A percentile compares a stretch with the other conserved stretches of the same genome.
These are phyloP conservation scores for Russula ochroleuca DNA, from an alignment of 768 basidiomycete genomes.

Conservation along the genomic window DNA sequence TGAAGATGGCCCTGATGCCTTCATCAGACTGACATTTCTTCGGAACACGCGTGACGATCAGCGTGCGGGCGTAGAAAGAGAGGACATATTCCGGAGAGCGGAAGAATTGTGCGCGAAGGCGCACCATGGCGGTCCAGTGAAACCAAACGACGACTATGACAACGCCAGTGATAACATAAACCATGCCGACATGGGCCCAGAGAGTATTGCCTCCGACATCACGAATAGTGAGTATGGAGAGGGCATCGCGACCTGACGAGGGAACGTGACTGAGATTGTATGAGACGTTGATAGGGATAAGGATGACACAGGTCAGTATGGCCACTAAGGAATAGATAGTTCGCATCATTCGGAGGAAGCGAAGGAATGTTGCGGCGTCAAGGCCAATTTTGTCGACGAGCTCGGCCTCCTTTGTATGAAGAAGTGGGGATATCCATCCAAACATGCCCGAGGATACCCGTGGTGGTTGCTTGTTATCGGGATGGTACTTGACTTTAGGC, in stretches of 20 bases:
- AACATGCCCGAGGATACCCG: constrained; percentile 77
- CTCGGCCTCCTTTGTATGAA: constrained; percentile 82
- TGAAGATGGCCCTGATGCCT: constrained; percentile 74
- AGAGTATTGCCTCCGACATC: constrained; percentile 68
- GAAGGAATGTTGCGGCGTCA: constrained; percentile 89
- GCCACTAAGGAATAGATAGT: constrained; percentile 64
- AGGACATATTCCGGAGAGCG: constrained; percentile 82
- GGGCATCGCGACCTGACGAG: constrained; percentile 48
- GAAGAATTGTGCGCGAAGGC: constrained; percentile 82
- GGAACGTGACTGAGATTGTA: constrained; percentile 74
- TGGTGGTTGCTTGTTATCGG: constrained; percentile 71
- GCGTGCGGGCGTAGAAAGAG: constrained; percentile 90
- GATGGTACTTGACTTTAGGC: constrained; percentile 90
- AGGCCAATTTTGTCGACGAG: constrained; percentile 85
- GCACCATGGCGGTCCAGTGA: constrained; percentile 76
- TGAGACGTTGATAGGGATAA: constrained; percentile 81
- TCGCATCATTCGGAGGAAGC: constrained; percentile 84
- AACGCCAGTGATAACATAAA: constrained; percentile 74
- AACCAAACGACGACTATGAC: constrained; percentile 67
- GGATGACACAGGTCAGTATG: constrained; percentile 58
- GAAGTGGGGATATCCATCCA: constrained; percentile 86
- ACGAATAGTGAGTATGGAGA: constrained; percentile 83
- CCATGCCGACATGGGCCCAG: constrained; percentile 79
- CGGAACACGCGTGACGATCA: constrained; percentile 75
- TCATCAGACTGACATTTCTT: constrained; percentile 81